Percentiles rank a stretch among this genome's conserved stretches.
phyloP scores from a whole-genome alignment of 1,284 basidiomycete species.

The Thelephora terrestris region DNA sequence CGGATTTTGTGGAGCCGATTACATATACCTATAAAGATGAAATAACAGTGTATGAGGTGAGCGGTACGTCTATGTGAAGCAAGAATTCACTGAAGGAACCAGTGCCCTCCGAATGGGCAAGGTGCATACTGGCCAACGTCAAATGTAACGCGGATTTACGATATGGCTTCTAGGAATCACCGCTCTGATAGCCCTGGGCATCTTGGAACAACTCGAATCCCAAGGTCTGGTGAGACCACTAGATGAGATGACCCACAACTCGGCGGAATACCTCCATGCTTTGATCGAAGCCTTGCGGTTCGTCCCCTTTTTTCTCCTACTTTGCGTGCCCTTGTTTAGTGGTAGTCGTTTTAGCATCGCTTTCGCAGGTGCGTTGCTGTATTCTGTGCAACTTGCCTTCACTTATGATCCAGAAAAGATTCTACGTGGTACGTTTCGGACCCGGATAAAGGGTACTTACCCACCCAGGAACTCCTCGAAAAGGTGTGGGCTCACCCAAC shows the following conservation, averaged over 20 bases:
- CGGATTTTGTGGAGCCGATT: conserved; percentile 81
- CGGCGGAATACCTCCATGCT: conserved; percentile 78
- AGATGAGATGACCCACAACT: conserved; percentile 79
- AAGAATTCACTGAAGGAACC: not conserved
- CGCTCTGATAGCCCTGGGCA: conserved; percentile 84
- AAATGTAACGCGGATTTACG: no score
- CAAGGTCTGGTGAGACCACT: conserved; percentile 64
- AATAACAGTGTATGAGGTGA: conserved; percentile 78
- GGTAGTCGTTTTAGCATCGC: conserved; percentile 41
- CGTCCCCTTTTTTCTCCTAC: conserved; percentile 15
- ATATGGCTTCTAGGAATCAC: conserved; percentile 80
- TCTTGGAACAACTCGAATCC: conserved; percentile 79
- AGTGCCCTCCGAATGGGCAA: conserved; percentile 95
- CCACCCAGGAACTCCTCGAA: conserved; percentile 52
- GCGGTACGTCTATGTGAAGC: conserved; percentile 9
- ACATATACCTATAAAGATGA: conserved; percentile 79
- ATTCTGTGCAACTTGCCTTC: not conserved
- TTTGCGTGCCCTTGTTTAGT: conserved; percentile 2
- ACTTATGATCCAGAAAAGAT: conserved; percentile 35
- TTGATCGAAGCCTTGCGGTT: conserved; percentile 78
- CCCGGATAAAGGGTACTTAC: conserved; percentile 65
- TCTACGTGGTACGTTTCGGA: conserved; percentile 85
- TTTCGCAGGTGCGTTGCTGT: conserved; percentile 52
- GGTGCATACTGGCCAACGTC: conserved; percentile 22
- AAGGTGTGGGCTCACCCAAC: not conserved